These are phyloP conservation scores for Nakazawaea laoshanensis DNA, from an alignment of 805 yeast genomes.

Conservation along the genomic window DNA sequence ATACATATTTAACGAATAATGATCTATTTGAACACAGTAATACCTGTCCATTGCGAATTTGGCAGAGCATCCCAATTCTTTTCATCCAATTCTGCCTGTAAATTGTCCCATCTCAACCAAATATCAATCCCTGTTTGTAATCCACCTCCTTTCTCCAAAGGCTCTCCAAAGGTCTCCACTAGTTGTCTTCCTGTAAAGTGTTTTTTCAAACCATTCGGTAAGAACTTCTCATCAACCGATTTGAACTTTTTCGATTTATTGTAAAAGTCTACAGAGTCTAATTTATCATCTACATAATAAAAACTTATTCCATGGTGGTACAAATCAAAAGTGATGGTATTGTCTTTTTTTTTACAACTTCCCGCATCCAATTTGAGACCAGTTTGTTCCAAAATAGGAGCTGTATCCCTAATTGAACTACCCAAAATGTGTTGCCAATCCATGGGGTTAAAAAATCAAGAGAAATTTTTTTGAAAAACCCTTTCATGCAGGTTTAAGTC, in stretches of 20 bases:
- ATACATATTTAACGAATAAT: too few relatives aligned
- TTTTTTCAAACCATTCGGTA: constrained; percentile 15
- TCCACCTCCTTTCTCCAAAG: constrained; percentile 34
- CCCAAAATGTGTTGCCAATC: too few relatives aligned
- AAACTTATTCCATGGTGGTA: constrained; percentile 2
- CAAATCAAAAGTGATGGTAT: constrained; percentile 3
- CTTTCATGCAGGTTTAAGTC: too few relatives aligned
- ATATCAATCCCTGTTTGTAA: constrained; percentile 21
- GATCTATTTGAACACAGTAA: constrained; percentile 23
- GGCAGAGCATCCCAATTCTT: constrained; percentile 26
- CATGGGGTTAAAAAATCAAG: too few relatives aligned
- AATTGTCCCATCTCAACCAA: constrained; percentile 28
- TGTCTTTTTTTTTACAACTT: too few relatives aligned
- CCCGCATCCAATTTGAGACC: too few relatives aligned
- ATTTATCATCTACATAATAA: constrained; percentile 1
- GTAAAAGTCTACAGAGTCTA: constrained; percentile 9
- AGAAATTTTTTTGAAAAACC: too few relatives aligned
- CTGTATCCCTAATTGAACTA: too few relatives aligned
- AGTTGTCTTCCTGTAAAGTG: constrained; percentile 20
- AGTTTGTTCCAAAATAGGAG: too few relatives aligned
- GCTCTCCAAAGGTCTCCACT: constrained; percentile 28
- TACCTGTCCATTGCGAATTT: constrained; percentile 18
- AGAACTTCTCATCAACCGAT: not conserved
- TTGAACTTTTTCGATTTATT: not conserved
- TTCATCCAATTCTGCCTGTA: constrained; percentile 27